phyloP scores from a whole-genome alignment of 495 filamentous ascomycete genomes.

The Penicillium silybi region DNA sequence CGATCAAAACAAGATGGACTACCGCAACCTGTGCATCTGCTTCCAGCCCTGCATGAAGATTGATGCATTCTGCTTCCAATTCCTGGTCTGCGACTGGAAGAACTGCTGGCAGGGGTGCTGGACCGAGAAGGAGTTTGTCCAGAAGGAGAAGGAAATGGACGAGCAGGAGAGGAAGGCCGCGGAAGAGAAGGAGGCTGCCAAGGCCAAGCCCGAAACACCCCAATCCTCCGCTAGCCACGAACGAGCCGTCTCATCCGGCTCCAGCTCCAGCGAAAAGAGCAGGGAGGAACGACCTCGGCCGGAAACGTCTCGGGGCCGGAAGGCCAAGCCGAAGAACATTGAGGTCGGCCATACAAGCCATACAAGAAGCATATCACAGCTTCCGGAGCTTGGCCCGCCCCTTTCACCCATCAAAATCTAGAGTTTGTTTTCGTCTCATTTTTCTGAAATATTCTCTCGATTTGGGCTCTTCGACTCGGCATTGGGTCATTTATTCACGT shows the following conservation, averaged over 20 bases:
- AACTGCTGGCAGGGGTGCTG: slow-evolving; percentile 94
- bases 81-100: slow-evolving; percentile 86
- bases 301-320: slow-evolving; percentile 29
- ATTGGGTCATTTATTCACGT: background rate
- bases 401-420: slow-evolving; percentile 64
- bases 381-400: slow-evolving; percentile 67
- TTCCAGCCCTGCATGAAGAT: slow-evolving; percentile 94
- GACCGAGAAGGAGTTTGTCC: slow-evolving; percentile 76
- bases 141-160: slow-evolving; percentile 65
- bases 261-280: slow-evolving; percentile 44
- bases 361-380: slow-evolving; percentile 40
- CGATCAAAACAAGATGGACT: slow-evolving; percentile 93
- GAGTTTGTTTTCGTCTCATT: background rate
- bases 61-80: slow-evolving; percentile 85
- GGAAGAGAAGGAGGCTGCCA: slow-evolving; percentile 20
- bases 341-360: slow-evolving; percentile 27
- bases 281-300: slow-evolving; percentile 32
- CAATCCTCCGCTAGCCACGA: slow-evolving; percentile 40
- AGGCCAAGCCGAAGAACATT: slow-evolving; percentile 37
- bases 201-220: slow-evolving; percentile 6
- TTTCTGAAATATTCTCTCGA: background rate
- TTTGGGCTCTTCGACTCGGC: background rate
- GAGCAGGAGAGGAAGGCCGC: slow-evolving; percentile 29
- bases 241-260: slow-evolving; percentile 57
- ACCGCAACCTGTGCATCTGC: slow-evolving; percentile 86